Conservation (phyloP, 202 grass and related monocot species). For the Panicum virgatum region DNA sequence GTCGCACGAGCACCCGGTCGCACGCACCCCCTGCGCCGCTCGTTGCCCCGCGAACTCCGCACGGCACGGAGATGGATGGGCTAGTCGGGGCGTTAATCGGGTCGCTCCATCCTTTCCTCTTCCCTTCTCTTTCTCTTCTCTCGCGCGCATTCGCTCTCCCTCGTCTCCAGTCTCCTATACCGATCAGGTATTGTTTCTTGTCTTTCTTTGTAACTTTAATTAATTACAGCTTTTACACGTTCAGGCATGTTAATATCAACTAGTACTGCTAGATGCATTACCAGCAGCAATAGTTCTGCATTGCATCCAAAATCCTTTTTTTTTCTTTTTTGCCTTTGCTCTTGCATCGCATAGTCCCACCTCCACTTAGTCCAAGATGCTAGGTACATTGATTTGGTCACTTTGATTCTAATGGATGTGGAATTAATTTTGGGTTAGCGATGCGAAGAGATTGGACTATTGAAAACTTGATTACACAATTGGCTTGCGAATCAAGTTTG, state of each 20-base stretch:
- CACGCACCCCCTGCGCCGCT: constrained; percentile 1
- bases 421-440: not conserved
- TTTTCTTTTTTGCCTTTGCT: not conserved
- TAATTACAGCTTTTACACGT: not conserved
- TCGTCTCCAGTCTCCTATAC: not conserved
- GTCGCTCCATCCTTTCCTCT: not conserved
- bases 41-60: constrained; percentile 8
- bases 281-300: not conserved
- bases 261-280: not conserved
- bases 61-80: not conserved
- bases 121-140: not conserved
- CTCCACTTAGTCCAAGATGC: not conserved
- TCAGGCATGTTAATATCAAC: not conserved
- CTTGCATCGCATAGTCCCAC: too few relatives aligned
- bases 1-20: not conserved
- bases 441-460: not conserved
- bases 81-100: not conserved
- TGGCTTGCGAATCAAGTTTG: not conserved
- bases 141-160: not conserved
- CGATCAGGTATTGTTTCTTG: not conserved
- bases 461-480: not conserved
- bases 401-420: not conserved
- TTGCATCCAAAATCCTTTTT: not conserved
- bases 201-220: not conserved
- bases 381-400: not conserved